Evolutionary conservation across 176 grass and related monocot genomes (phyloP).

Genomic region (Triticum turgidum): DNA sequence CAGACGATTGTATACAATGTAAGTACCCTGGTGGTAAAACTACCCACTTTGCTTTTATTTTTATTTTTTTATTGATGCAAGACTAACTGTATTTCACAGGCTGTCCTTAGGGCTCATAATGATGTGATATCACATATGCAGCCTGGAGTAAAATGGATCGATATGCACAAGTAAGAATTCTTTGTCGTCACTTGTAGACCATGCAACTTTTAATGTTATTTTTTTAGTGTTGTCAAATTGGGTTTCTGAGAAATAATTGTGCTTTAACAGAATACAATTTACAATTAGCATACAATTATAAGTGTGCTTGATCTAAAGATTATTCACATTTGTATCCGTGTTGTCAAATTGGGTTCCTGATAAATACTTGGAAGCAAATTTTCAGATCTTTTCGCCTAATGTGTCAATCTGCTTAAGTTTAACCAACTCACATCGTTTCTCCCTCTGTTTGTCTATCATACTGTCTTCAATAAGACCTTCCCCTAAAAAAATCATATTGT

Average conservation of each 20-base stretch:
- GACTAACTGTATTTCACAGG: slow-evolving; percentile 33
- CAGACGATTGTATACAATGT: slow-evolving; percentile 81
- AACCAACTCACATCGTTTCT: neutral
- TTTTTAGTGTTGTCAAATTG: neutral
- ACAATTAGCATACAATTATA: neutral
- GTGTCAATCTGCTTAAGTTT: slow-evolving; percentile 23
- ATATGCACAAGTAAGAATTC: slow-evolving; percentile 82
- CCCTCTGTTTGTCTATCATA: neutral
- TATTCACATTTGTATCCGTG: neutral
- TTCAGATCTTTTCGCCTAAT: slow-evolving; percentile 4
- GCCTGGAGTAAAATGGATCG: slow-evolving; percentile 70
- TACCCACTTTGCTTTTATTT: no score
- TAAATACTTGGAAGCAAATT: neutral
- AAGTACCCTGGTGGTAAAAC: slow-evolving; percentile 19
- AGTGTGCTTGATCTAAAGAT: neutral
- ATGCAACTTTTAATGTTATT: slow-evolving; percentile 21
- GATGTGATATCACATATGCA: slow-evolving; percentile 60
- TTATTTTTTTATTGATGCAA: neutral
- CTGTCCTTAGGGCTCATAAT: slow-evolving; percentile 52
- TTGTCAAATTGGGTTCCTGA: neutral
- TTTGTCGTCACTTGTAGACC: neutral
- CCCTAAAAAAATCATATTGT: neutral
- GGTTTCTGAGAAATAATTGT: slow-evolving; percentile 39
- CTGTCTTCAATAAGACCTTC: no score
- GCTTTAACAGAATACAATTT: neutral